Conservation (phyloP, 2,329 filamentous ascomycete genomes). For the Fusarium sarcochroum region DNA sequence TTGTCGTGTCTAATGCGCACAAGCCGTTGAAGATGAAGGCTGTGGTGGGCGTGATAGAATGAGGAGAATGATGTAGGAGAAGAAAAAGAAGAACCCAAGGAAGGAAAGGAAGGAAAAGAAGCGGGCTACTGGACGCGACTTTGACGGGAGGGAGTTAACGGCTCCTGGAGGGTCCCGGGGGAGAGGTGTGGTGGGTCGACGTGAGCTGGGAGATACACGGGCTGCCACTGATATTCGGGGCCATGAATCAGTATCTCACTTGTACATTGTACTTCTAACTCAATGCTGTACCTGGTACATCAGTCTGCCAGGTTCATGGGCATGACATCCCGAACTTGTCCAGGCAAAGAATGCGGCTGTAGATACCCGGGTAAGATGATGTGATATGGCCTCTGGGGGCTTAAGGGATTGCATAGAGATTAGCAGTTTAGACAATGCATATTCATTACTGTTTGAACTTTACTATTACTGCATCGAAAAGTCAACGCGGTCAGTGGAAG, state of each 20-base stretch:
- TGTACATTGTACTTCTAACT: slow-evolving; percentile 26
- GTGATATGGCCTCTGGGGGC: no score
- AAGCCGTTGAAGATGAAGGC: background rate
- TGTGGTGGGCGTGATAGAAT: slow-evolving; percentile 26
- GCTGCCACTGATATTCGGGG: background rate
- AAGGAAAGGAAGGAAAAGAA: slow-evolving; percentile 41
- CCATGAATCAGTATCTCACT: slow-evolving; percentile 25
- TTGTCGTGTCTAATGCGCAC: slow-evolving; percentile 1
- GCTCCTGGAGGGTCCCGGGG: slow-evolving; percentile 48
- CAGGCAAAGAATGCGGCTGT: slow-evolving; percentile 5
- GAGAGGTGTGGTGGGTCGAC: slow-evolving; percentile 38
- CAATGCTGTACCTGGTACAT: slow-evolving; percentile 34
- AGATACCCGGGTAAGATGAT: slow-evolving; percentile 4
- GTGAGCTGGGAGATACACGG: slow-evolving; percentile 25
- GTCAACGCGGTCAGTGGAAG: background rate
- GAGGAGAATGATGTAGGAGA: slow-evolving; percentile 37
- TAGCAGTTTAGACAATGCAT: background rate
- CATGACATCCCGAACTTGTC: slow-evolving; percentile 9
- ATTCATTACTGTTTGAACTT: background rate
- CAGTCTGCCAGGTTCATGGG: slow-evolving; percentile 25
- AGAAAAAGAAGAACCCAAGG: slow-evolving; percentile 33
- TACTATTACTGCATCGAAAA: background rate
- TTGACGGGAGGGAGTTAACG: slow-evolving; percentile 41
- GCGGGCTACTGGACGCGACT: slow-evolving; percentile 49
- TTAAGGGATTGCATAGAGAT: background rate